These are phyloP conservation scores for Amanita phalloides DNA, from an alignment of 768 basidiomycete species.

Conservation along the genomic window DNA sequence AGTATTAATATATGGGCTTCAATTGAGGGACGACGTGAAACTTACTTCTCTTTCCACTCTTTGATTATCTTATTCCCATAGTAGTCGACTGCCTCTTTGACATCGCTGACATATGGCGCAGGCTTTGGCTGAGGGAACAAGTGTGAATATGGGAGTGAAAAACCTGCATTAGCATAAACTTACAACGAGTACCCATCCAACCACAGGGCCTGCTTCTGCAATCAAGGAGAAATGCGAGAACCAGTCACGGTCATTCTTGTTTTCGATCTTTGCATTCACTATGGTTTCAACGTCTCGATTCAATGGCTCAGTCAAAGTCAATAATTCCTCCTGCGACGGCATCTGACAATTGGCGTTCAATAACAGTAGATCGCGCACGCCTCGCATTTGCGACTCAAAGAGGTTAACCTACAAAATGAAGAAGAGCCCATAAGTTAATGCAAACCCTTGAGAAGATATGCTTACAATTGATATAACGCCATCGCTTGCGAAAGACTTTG, in stretches of 20 bases:
- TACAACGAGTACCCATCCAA: constrained; percentile 86
- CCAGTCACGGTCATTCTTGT: constrained; percentile 74
- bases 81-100: constrained; percentile 80
- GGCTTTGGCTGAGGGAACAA: constrained; percentile 53
- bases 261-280: constrained; percentile 72
- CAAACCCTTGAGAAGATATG: constrained; percentile 3
- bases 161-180: constrained; percentile 19
- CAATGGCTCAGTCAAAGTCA: constrained; percentile 53
- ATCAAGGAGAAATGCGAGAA: constrained; percentile 70
- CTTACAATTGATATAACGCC: constrained; percentile 71
- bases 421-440: neutral
- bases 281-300: constrained; percentile 66
- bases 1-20: constrained; percentile 2
- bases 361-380: constrained; percentile 59
- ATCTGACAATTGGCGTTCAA: constrained; percentile 68
- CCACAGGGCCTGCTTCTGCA: constrained; percentile 70
- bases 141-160: neutral
- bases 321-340: constrained; percentile 53
- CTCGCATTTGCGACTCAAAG: constrained; percentile 54
- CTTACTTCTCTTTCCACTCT: constrained; percentile 88
- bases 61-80: constrained; percentile 87
- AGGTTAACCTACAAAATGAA: constrained; percentile 43
- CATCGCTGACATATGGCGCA: constrained; percentile 64
- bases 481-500: constrained; percentile 57
- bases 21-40: neutral